phyloP scores from a whole-genome alignment of 2,329 filamentous ascomycete genomes.

The Lachnellula arida region DNA sequence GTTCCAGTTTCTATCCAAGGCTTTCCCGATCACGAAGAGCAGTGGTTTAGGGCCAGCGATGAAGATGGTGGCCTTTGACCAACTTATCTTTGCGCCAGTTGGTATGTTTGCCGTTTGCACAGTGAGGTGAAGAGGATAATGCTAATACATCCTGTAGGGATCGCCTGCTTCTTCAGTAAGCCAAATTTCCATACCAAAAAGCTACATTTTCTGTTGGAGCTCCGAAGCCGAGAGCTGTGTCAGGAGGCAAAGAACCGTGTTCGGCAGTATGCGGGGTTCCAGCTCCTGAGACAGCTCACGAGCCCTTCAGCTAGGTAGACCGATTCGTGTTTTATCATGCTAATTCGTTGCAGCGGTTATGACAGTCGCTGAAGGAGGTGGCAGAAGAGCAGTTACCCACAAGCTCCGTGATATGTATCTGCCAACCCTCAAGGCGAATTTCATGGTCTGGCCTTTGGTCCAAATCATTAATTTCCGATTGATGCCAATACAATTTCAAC shows the following conservation, averaged over 20 bases:
- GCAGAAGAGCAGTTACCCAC: slow-evolving; percentile 67
- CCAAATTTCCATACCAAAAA: too few relatives aligned
- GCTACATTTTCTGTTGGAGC: too few relatives aligned
- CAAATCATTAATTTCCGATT: slow-evolving; percentile 95
- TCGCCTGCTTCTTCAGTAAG: background rate
- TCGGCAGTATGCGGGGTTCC: too few relatives aligned
- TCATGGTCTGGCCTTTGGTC: slow-evolving; percentile 88
- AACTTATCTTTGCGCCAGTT: slow-evolving; percentile 87
- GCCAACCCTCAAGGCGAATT: slow-evolving; percentile 93
- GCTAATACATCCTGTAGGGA: background rate
- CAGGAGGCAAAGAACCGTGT: too few relatives aligned
- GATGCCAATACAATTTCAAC: slow-evolving; percentile 92
- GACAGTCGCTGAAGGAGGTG: slow-evolving; percentile 92
- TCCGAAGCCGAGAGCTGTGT: too few relatives aligned
- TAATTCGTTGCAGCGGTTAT: slow-evolving; percentile 59
- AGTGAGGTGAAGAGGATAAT: background rate
- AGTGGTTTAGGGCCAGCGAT: slow-evolving; percentile 71
- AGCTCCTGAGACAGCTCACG: too few relatives aligned
- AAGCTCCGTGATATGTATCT: slow-evolving; percentile 95
- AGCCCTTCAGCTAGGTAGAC: too few relatives aligned
- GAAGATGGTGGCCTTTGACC: slow-evolving; percentile 88
- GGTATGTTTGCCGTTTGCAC: slow-evolving; percentile 44
- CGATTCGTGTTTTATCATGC: background rate
- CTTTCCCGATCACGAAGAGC: slow-evolving; percentile 80
- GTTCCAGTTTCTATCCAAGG: slow-evolving; percentile 78